Evolutionary conservation across 129 eudicot species (phyloP), one percentile per base, ranked within the genome.

Genomic region (Glebionis coronaria): DNA sequence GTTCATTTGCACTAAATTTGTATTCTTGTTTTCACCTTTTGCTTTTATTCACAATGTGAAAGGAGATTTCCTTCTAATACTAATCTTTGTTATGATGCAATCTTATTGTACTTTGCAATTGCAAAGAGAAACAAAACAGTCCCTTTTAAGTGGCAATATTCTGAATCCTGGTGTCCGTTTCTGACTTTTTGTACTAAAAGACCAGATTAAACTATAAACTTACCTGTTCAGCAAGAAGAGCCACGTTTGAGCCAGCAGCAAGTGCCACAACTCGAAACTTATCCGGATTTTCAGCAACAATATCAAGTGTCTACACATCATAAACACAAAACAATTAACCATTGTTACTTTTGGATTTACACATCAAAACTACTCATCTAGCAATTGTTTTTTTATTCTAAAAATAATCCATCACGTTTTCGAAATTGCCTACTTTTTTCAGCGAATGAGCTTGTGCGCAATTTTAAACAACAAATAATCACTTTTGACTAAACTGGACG

Each of bases 151-250:
- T 8, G 11, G 3, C 27, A 53, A 53, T 18, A 0, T 0, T 35
- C 42, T 7, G 42, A 35, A 35, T 35, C 7, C 42, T 0, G 0
- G 2, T 35, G 3, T 38, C 28, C 19, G 2, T 0, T 40, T 23
- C 7, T 9, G 18, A 72, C 55, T 13, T 5, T 35, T 35, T 35
- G 1, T 35, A 35, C 42, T 7, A 0, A 0, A 35, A 35, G 42
- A 35, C 42, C 10, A 0, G 42, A 35, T 35, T 2, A 35, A 35
- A 35, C 10, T 35, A 35, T 7, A 35, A 1, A 80, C n/a, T n/a
- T 61, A 94, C 99, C 95, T 94, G 99, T 72, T 94, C 97, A 16
- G 99, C 99, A 42, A 94, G 99, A 84, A 94, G 97, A 53, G 97
- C 80, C 67, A 94, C 97, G 64, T 94, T 94, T 56, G 99, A 89